Evolutionary conservation across 306 rosid genomes (phyloP), one percentile per base, ranked within the genome.

Genomic region (Lablab purpureus): DNA sequence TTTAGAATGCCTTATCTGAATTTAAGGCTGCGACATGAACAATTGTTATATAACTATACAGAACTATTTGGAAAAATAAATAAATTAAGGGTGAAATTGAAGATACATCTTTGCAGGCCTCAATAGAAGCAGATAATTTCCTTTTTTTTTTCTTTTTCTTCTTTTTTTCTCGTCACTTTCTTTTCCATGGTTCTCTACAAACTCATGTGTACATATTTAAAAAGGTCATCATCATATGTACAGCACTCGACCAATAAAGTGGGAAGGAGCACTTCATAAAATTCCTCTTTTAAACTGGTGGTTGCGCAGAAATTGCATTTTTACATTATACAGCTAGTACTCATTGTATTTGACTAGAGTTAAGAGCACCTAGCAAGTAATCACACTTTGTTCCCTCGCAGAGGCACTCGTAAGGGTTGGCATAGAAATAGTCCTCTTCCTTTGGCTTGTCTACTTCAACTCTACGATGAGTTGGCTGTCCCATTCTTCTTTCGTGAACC

Each of bases 391-490:
- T 67, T 81, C 73, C 91, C 78, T 81, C 93, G 56, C 99, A 95
- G 10, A 93, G 84, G 80, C 99, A 95, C 80, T 95, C 99, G 0
- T 93, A 86, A 75, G 99, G 98, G 75, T 95, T 96, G 82, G 98
- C 97, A 30, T 91, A 96, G 84, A 96, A 96, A 81, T 93, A 96
- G 75, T 96, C 97, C 84, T 93, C 99, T 83, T 96, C 99, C 89
- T 96, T 96, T 1, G 99, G 98, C 82, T 78, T 96, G 78, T 93
- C 97, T 2, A 41, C 83, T n/a, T 80, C 75, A 54, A 91, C 91
- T 60, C 73, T 56, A 1, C 99, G 94, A 28, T 4, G 86, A 65
- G 72, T 76, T 50, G 98, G 98, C 55, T 90, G 99, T 58, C 98
- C 99, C 88, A 87, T 91, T 82, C 90, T 88, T 51, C 67, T 86